A percentile compares a stretch with the other conserved stretches of the same genome.
Evolutionary conservation across 108 stramenopile species (phyloP).

Genomic region (Cyclotella choctawhatcheeana): DNA sequence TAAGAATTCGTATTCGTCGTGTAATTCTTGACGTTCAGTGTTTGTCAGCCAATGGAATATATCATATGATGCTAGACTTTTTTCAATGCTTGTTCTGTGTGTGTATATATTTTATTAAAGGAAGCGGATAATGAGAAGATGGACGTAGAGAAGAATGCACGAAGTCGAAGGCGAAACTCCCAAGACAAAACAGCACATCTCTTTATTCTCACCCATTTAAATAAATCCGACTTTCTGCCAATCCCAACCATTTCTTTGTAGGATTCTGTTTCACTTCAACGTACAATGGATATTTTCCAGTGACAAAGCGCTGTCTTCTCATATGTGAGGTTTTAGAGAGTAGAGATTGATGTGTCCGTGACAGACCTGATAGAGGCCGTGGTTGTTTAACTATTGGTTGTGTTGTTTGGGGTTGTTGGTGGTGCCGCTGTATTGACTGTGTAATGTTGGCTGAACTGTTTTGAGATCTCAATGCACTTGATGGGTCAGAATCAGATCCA

Average conservation of each 20-base stretch:
- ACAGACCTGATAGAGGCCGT: neutral
- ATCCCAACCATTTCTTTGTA: conserved; percentile 67
- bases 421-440: neutral
- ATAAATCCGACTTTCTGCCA: conserved; percentile 58
- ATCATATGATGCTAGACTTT: conserved; percentile 69
- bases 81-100: conserved; percentile 55
- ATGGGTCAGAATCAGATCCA: no score
- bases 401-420: neutral
- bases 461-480: no score
- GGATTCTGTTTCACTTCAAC: conserved; percentile 72
- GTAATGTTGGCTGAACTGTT: no score
- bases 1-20: conserved; percentile 62
- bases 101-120: neutral
- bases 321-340: conserved; percentile 56
- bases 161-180: neutral
- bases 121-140: neutral
- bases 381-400: neutral
- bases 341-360: conserved; percentile 57
- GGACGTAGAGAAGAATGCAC: no score
- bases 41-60: conserved; percentile 80
- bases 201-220: conserved; percentile 54
- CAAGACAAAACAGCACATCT: neutral
- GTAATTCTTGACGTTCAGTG: conserved; percentile 60
- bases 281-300: conserved; percentile 71
- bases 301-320: conserved; percentile 76